These are phyloP conservation scores for Kodamaea restingae DNA, from an alignment of 805 yeast genomes.

Conservation along the genomic window DNA sequence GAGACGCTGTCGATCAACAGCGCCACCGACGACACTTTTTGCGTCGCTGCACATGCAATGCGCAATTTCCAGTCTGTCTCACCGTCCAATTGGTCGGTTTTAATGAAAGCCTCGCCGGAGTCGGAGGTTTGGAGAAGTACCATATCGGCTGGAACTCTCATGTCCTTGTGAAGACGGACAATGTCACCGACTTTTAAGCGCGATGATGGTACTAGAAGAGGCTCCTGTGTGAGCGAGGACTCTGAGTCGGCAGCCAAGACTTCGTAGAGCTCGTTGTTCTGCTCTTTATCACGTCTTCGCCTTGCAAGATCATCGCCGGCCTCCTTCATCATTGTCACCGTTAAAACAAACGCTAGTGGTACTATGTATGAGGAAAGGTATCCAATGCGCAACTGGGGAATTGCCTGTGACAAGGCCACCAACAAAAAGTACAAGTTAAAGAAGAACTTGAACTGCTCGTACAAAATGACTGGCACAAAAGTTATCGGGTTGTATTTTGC, in stretches of 20 bases:
- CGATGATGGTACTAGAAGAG: constrained; percentile 42
- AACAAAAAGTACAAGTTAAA: constrained; percentile 87
- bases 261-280: constrained; percentile 78
- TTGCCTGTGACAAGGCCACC: constrained; percentile 89
- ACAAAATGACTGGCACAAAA: constrained; percentile 82
- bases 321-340: constrained; percentile 93
- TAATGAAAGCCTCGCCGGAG: constrained; percentile 85
- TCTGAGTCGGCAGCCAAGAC: constrained; percentile 41
- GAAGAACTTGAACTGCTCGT: constrained; percentile 95
- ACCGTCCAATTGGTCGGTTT: constrained; percentile 97
- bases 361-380: constrained; percentile 89
- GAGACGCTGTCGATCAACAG: constrained; percentile 48
- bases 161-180: constrained; percentile 72
- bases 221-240: constrained; percentile 19
- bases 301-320: constrained; percentile 92
- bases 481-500: constrained; percentile 90
- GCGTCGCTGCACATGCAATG: constrained; percentile 72
- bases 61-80: constrained; percentile 98
- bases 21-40: constrained; percentile 44
- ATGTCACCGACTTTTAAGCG: constrained; percentile 83
- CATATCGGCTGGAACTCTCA: constrained; percentile 92
- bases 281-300: constrained; percentile 83
- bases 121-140: constrained; percentile 73
- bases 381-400: constrained; percentile 89
- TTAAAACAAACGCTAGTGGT: constrained; percentile 87